Evolutionary conservation across 2,329 filamentous ascomycete species (phyloP), one percentile per base, ranked within the genome.

Genomic region (Sporothrix schenckii): DNA sequence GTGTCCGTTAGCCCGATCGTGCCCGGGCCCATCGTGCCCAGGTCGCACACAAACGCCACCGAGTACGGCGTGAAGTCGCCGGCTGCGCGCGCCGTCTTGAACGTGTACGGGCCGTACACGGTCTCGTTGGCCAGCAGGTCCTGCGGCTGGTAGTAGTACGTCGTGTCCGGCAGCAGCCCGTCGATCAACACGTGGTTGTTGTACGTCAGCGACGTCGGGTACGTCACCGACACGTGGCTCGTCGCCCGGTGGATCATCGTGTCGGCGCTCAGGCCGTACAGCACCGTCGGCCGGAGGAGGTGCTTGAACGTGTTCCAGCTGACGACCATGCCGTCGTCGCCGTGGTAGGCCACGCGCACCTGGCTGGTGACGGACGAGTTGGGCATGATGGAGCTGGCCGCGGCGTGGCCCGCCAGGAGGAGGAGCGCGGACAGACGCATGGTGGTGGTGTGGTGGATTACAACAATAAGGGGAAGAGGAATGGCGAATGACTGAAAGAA

Each of bases 91-190:
- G 60, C 30, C 21, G 72, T 73, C 66, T 76, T 82, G 70, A 85
- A 75, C 11, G 82, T 76, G 1, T 68, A 71, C 2, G 71, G 72
- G 1, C 54, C 56, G 34, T 81, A 77, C 1, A 83, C 84, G 27
- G 78, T 76, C 6, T 83, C 84, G 7, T 83, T 85, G n/a, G 82
- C 83, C 72, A 85, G 84, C 69, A 82, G 78, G 1, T 80, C 80
- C 3, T 78, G 74, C 44, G 85, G 85, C 74, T 81, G 77, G 75
- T 86, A 85, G 77, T 83, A 85, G 75, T 86, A 85, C 4, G 79
- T 83, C 4, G 80, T 83, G 24, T 77, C 81, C 0, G 82, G 74
- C 67, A 80, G 73, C 50, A 85, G 75, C 39, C 77, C 72, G 2
- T 75, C 74, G 66, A 86, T 79, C 70, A 80, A 79, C 19, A 86